Evolutionary conservation across 2,329 filamentous ascomycete genomes (phyloP).

Genomic region (Penicillium sp.): DNA sequence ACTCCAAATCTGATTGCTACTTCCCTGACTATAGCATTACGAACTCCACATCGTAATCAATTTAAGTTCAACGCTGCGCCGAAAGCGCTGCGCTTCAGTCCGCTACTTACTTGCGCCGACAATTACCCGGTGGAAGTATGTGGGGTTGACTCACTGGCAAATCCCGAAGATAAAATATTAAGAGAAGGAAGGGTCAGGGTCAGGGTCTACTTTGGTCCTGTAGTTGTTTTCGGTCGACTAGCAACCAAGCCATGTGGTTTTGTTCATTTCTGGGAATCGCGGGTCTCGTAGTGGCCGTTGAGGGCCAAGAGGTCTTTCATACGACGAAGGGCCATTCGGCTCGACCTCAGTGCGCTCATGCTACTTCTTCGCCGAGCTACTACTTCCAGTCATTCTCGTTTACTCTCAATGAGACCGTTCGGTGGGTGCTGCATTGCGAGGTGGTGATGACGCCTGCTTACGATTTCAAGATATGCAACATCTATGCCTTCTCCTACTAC

Average conservation of each 20-base stretch:
- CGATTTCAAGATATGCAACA: constrained; percentile 31
- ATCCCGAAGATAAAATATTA: neutral
- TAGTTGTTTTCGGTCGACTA: neutral
- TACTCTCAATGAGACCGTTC: constrained; percentile 34
- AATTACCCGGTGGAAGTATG: neutral
- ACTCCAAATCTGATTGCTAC: neutral
- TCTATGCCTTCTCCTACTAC: constrained; percentile 36
- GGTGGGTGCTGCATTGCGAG: constrained; percentile 9
- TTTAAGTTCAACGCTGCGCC: neutral
- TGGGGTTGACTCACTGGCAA: neutral
- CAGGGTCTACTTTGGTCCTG: neutral
- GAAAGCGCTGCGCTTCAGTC: neutral
- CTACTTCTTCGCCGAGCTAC: constrained; percentile 24
- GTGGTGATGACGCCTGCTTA: constrained; percentile 9
- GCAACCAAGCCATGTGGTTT: neutral
- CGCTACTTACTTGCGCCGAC: neutral
- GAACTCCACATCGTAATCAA: neutral
- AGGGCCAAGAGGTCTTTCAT: constrained; percentile 33
- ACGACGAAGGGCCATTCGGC: constrained; percentile 29
- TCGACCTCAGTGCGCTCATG: constrained; percentile 31
- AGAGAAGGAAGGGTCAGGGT: neutral
- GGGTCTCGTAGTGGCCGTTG: constrained; percentile 9
- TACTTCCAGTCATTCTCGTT: constrained; percentile 34
- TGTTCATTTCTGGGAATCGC: neutral
- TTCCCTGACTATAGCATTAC: neutral